Evolutionary conservation across 352 stramenopile genomes (phyloP), one percentile per base, ranked within the genome.

Genomic region (Phytopythium delawarense): DNA sequence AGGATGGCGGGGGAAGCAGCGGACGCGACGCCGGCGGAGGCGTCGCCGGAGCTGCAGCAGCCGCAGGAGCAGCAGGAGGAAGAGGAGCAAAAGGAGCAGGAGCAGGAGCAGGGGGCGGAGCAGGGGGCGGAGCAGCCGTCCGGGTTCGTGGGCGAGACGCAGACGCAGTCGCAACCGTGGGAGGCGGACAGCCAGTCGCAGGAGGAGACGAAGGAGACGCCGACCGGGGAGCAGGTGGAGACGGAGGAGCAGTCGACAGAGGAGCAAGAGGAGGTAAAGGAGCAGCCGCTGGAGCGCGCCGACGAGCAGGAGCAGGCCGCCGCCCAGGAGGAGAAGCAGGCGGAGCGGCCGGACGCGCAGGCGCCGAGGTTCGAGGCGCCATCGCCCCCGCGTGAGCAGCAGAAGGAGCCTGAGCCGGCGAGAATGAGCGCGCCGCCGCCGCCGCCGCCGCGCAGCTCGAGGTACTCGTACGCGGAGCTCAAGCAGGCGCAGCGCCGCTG

Each of bases 381-480:
- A 42, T 51, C 45, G 1, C 56, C 56, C 30, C 42, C 45, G 44
- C 40, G 45, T 12, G 56, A 61, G 44, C 40, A 54, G 56, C 56
- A 28, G 23, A 6, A 16, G 40, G 56, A 34, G 28, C 4, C 57
- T 5, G 32, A 16, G 40, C 21, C 50, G 18, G 35, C 8, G 40
- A 32, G 1, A 25, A 50, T 32, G 59, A 48, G 37, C n/a, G 32
- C 45, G 12, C 59, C 32, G 4, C 20, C 32, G 7, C 20, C 45
- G 12, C 59, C 32, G 4, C 20, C 32, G 7, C 20, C 40, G 15
- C 53, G 57, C 21, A 53, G 35, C 32, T 66, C 73, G 52, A 78
- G 83, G 45, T 92, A 92, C 57, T 84, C 81, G 62, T 92, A 89
- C 61, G 48, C 78, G 53, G 83, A 92, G 66, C 83, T 92, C 20